Percentiles rank a stretch among this genome's conserved stretches.
These are phyloP conservation scores for Diphasiastrum complanatum DNA, from an alignment of 83 land plant genomes.

Conservation along the genomic window DNA sequence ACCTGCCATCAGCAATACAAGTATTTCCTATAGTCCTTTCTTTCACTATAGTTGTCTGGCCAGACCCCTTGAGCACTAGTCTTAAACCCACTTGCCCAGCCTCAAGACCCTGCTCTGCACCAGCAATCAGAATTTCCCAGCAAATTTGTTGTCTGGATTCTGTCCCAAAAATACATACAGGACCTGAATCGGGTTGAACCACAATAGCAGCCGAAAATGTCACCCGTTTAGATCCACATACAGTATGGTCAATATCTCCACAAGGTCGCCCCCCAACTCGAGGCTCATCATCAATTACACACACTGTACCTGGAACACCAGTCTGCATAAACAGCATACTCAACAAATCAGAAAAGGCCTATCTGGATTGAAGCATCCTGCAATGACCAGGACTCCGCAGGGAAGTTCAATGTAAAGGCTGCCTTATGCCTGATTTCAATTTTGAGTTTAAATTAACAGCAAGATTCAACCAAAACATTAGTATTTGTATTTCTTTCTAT, in stretches of 20 bases:
- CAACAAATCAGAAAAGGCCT: too few relatives aligned
- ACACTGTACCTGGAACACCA: conserved; percentile 83
- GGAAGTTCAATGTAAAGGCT: too few relatives aligned
- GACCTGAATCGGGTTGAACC: conserved; percentile 97
- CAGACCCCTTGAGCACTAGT: conserved; percentile 82
- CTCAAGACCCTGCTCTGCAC: conserved; percentile 94
- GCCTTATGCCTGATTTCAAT: too few relatives aligned
- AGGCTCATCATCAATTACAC: conserved; percentile 95
- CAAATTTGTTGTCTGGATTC: conserved; percentile 65
- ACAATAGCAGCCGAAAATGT: conserved; percentile 79
- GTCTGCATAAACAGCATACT: conserved; percentile 74
- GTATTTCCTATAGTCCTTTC: conserved; percentile 83
- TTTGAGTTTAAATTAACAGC: too few relatives aligned
- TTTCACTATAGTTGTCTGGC: conserved; percentile 69
- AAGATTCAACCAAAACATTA: too few relatives aligned
- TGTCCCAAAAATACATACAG: conserved; percentile 89
- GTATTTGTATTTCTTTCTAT: too few relatives aligned
- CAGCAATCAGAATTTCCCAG: conserved; percentile 89
- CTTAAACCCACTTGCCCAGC: conserved; percentile 96
- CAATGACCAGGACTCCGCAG: too few relatives aligned
- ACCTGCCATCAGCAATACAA: conserved; percentile 99
- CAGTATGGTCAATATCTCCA: conserved; percentile 66
- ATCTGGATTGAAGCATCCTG: too few relatives aligned
- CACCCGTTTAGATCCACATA: conserved; percentile 67
- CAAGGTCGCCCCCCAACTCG: conserved; percentile 64